These are phyloP conservation scores for Sparassis latifolia DNA, from an alignment of 1,284 basidiomycete genomes.

Conservation along the genomic window DNA sequence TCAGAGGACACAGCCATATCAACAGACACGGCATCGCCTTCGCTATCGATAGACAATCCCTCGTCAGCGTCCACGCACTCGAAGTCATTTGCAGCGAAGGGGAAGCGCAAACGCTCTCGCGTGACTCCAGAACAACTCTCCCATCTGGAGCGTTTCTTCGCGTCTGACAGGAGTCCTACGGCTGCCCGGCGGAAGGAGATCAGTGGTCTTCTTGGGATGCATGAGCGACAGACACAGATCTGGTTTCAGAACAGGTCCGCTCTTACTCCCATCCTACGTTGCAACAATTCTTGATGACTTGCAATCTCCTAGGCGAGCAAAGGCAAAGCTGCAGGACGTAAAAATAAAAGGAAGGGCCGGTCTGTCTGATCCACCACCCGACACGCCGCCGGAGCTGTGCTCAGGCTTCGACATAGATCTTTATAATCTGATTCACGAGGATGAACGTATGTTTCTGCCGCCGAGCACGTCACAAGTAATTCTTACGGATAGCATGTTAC, in stretches of 20 bases:
- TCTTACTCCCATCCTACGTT: conserved; percentile 14
- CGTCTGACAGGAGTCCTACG: conserved; percentile 62
- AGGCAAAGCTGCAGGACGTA: conserved; percentile 64
- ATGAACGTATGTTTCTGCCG: conserved; percentile 46
- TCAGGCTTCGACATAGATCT: conserved; percentile 53
- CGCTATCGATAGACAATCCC: too few relatives aligned
- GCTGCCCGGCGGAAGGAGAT: conserved; percentile 67
- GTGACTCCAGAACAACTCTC: conserved; percentile 72
- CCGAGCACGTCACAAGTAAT: background rate
- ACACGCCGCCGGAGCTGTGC: conserved; percentile 45
- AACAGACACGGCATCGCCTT: too few relatives aligned
- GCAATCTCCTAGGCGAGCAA: conserved; percentile 54
- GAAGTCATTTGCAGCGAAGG: conserved; percentile 23
- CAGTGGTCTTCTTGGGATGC: conserved; percentile 69
- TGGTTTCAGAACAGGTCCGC: conserved; percentile 79
- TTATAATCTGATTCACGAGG: conserved; percentile 62
- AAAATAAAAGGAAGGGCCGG: conserved; percentile 39
- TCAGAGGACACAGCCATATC: too few relatives aligned
- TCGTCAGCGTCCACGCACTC: too few relatives aligned
- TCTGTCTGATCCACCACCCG: conserved; percentile 32
- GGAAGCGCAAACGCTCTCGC: conserved; percentile 70
- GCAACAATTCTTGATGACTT: conserved; percentile 2
- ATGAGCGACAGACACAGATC: conserved; percentile 79
- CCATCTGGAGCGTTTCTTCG: conserved; percentile 66
- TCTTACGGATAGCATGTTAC: conserved; percentile 3